Conservation (phyloP, 2,329 filamentous ascomycete genomes). For the Colletotrichum musae region DNA sequence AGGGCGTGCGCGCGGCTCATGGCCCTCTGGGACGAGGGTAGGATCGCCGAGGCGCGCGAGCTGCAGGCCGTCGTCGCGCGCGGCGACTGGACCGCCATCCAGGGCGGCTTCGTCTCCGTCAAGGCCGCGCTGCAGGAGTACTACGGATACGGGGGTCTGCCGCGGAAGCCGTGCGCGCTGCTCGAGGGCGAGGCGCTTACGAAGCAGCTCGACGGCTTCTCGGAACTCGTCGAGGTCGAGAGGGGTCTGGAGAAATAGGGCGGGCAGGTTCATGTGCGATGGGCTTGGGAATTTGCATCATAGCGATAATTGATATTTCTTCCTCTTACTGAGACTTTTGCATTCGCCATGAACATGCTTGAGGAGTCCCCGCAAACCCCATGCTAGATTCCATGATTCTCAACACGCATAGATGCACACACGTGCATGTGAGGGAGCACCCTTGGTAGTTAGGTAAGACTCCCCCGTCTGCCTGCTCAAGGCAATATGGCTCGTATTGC, state of each 20-base stretch:
- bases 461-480: too few relatives aligned
- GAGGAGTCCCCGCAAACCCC: too few relatives aligned
- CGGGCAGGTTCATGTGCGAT: too few relatives aligned
- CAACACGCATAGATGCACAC: too few relatives aligned
- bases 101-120: conserved; percentile 78
- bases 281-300: neutral
- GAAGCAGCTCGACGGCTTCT: conserved; percentile 48
- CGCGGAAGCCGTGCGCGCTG: conserved; percentile 64
- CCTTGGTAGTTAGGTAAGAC: too few relatives aligned
- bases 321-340: too few relatives aligned
- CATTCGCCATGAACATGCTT: too few relatives aligned
- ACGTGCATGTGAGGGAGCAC: too few relatives aligned
- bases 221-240: conserved; percentile 48
- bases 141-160: conserved; percentile 74
- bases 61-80: conserved; percentile 76
- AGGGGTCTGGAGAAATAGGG: conserved; percentile 28
- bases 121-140: conserved; percentile 76
- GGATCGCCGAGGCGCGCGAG: conserved; percentile 70
- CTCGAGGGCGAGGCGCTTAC: conserved; percentile 46
- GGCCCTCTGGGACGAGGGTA: conserved; percentile 72
- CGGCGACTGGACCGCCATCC: conserved; percentile 79
- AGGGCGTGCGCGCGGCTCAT: conserved; percentile 74
- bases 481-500: too few relatives aligned
- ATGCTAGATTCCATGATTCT: too few relatives aligned
- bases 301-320: neutral